Evolutionary conservation across 23 red algal species (phyloP).

Genomic region (Gracilariopsis chorda): DNA sequence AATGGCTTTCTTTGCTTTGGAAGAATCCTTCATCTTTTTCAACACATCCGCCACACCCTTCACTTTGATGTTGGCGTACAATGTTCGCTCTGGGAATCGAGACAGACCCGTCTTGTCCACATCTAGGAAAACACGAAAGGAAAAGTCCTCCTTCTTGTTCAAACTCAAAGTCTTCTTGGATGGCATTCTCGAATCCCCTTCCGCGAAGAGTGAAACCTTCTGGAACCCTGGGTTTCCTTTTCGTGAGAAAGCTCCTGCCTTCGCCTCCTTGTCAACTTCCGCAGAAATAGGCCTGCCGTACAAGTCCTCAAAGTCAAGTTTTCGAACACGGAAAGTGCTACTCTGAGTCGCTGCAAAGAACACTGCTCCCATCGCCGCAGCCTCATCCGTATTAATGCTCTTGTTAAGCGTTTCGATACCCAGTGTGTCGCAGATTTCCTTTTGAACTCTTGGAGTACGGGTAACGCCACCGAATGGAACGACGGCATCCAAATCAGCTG

Average conservation of each 20-base stretch:
- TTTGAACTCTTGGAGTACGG: conserved; percentile 78
- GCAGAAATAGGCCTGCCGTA: conserved; percentile 42
- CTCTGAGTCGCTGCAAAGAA: conserved; percentile 78
- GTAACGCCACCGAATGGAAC: conserved; percentile 90
- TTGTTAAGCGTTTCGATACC: conserved; percentile 55
- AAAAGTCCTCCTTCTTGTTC: conserved; percentile 68
- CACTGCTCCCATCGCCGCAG: conserved; percentile 77
- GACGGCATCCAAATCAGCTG: conserved; percentile 68
- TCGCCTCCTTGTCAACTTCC: conserved; percentile 25
- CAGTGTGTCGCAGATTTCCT: conserved; percentile 27
- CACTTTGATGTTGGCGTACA: conserved; percentile 58
- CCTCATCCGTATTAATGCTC: conserved; percentile 97
- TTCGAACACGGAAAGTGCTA: conserved; percentile 75
- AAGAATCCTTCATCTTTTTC: conserved; percentile 55
- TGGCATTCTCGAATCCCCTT: conserved; percentile 44
- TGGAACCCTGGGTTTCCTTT: conserved; percentile 13
- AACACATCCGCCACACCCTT: conserved; percentile 61
- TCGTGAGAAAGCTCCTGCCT: conserved; percentile 33
- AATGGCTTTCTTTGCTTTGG: conserved; percentile 21
- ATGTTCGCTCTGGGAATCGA: conserved; percentile 53
- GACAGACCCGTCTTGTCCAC: conserved; percentile 24
- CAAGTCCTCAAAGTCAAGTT: conserved; percentile 70
- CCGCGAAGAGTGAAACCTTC: conserved; percentile 29
- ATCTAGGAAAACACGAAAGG: conserved; percentile 25
- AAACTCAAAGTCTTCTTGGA: conserved; percentile 72